Evolutionary conservation across 805 yeast species (phyloP), one percentile per base, ranked within the genome.

Genomic region (Myxozyma geophila): DNA sequence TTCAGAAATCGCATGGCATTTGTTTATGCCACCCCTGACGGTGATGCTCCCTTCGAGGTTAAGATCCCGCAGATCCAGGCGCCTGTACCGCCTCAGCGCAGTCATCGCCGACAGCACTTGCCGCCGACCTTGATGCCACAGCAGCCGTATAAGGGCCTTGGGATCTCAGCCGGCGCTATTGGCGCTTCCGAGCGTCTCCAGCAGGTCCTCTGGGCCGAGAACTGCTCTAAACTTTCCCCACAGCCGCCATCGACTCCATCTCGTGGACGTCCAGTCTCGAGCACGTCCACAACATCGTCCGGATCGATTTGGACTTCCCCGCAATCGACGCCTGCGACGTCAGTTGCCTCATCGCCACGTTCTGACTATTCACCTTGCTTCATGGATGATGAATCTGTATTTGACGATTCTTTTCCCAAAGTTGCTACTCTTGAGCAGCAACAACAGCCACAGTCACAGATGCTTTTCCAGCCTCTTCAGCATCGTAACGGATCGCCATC

Each of bases 1-100:
- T 64, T 64, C 61, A 53, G 68, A 7, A 62, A 58, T 33, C 63
- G 68, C 23, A 55, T 57, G 51, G 62, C 60, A 9, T 53, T 41
- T 44, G 67, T 59, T 12, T 64, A 60, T 46, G 48, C 54, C 2
- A 53, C 55, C 12, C 55, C 55, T 7, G 51, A 60, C 44, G 43
- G 46, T n/a, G 49, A 50, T 36, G 33, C 57, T 19, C 61, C 61
- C 19, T 15, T 58, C 37, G 61, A 58, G n/a, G 43, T 51, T 19
- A 36, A 23, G 28, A 53, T 58, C 51, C 63, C 52, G 2, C 67
- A 59, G 33, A 35, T 46, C 19, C 58, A 37, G 36, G 52, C 57
- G 15, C 60, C 52, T 1, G 61, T 37, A 19, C 13, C 33, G 43
- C 58, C 50, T 17, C 46, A 28, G 10, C 52, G 41, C 13, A 36